Evolutionary conservation across 225 moss, liverwort and hornwort species (phyloP), one percentile per base, ranked within the genome.

Genomic region (Sphagnum contortum): DNA sequence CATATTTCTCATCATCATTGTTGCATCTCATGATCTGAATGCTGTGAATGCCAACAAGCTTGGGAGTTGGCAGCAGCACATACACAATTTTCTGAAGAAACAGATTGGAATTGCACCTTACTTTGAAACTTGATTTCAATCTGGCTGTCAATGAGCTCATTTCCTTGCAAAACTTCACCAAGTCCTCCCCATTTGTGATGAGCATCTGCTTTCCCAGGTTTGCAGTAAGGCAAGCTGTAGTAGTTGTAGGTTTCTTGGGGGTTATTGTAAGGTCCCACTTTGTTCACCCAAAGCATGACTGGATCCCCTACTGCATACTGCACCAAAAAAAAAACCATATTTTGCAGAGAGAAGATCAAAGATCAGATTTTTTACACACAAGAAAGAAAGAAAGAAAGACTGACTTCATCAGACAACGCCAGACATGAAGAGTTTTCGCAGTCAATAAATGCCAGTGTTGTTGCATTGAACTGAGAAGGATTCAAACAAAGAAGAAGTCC

Each of bases 221-320:
- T 90, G 89, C 96, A 98, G 71, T 90, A 98, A 12, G 96, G 96
- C 70, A 98, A 55, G 67, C 92, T 92, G 76, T 98, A 98, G 76
- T 98, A 98, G 68, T 98, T 98, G 73, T 98, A 98, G 3, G 96
- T 98, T 72, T 98, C 96, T 72, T 98, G 96, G 10, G 96, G 96
- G 66, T 98, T 98, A 77, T 98, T 90, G 78, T 92, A 98, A 9
- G 96, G 96, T 51, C 96, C 96, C 12, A 92, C 92, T 76, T 98
- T 98, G 82, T 98, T 98, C 10, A 98, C 96, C 96, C 96, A 98
- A 29, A 98, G 77, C 62, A 85, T 77, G 59, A 98, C 92, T 57
- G 60, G 72, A 46, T 98, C 96, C 29, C 90, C 88, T 62, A 75
- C 72, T 14, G 47, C 74, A 70, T 98, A 98, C 96, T 98, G 90